These are phyloP conservation scores for Capsicum rhomboideum DNA, from an alignment of 257 asterid species.

Conservation along the genomic window DNA sequence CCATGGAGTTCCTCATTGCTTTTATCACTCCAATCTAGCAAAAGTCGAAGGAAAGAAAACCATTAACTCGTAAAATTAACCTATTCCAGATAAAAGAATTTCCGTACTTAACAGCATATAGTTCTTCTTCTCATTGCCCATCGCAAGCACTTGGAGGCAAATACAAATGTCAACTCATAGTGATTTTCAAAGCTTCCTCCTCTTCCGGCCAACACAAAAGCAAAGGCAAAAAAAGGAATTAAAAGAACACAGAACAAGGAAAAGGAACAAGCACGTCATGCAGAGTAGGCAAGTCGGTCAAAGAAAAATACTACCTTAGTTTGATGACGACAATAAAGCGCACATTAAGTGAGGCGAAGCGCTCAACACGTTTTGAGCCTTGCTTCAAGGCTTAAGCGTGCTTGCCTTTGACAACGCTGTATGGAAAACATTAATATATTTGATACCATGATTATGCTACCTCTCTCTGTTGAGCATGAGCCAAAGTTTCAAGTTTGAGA, in stretches of 20 bases:
- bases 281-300: neutral
- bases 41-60: neutral
- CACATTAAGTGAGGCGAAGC: neutral
- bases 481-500: neutral
- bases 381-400: neutral
- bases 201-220: neutral
- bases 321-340: neutral
- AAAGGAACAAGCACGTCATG: neutral
- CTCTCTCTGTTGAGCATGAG: neutral
- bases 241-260: neutral
- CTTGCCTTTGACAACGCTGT: neutral
- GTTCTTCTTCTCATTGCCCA: no score
- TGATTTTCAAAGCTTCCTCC: neutral
- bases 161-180: no score
- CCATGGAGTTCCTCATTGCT: conserved; percentile 69
- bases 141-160: no score
- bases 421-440: neutral
- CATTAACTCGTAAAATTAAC: neutral
- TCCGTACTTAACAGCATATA: neutral
- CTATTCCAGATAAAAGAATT: neutral
- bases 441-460: neutral
- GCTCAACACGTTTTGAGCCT: neutral
- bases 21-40: conserved; percentile 68
- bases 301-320: neutral
- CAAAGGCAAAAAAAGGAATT: neutral